Percentiles rank a stretch among this genome's conserved stretches.
phyloP scores from a whole-genome alignment of 2,329 filamentous ascomycete species.

The Penicillium fuscoglaucum region DNA sequence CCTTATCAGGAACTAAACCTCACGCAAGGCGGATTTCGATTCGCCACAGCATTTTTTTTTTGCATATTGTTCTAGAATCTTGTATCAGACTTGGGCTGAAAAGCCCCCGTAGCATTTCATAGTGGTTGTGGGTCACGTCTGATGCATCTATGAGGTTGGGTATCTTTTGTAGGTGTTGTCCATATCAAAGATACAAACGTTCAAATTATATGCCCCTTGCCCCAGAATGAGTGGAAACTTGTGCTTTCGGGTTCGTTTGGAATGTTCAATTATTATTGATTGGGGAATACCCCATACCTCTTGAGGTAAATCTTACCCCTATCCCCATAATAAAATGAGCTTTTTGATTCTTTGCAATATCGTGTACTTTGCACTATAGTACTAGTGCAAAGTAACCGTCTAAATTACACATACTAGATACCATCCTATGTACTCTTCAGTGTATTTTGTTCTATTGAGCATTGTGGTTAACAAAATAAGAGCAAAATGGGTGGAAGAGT shows the following conservation, averaged over 20 bases:
- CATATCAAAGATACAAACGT: neutral
- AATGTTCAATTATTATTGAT: neutral
- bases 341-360: neutral
- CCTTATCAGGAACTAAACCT: neutral
- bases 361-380: neutral
- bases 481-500: neutral
- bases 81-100: neutral
- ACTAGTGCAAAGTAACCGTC: neutral
- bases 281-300: neutral
- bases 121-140: neutral
- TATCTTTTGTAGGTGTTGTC: neutral
- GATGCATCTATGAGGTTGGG: neutral
- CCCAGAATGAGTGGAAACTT: neutral
- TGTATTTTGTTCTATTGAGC: no score
- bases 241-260: neutral
- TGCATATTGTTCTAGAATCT: conserved; percentile 1
- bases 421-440: neutral
- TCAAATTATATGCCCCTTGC: neutral
- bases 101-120: neutral
- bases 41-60: neutral
- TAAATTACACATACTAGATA: neutral
- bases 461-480: neutral
- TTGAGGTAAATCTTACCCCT: neutral
- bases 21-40: neutral
- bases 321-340: neutral